A percentile compares a stretch with the other conserved stretches of the same genome.
These are phyloP conservation scores for Alopecurus myosuroides DNA, from an alignment of 176 grass and related monocot genomes.

Conservation along the genomic window DNA sequence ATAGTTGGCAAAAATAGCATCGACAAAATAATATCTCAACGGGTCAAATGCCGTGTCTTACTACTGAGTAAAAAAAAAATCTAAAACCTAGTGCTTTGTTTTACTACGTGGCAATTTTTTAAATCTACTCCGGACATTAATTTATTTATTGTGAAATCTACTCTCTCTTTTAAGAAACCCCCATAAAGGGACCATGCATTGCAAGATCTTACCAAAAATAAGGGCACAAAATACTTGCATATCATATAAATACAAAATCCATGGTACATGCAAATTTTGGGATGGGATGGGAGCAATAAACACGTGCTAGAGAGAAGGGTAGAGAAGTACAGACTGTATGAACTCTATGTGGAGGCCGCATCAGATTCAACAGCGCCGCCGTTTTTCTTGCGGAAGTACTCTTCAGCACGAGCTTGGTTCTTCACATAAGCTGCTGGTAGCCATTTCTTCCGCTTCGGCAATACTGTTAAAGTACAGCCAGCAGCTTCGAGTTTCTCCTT, in stretches of 20 bases:
- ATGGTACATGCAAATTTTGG: not conserved
- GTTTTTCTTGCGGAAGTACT: slow-evolving; percentile 84
- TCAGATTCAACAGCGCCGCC: slow-evolving; percentile 35
- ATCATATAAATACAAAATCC: slow-evolving; percentile 37
- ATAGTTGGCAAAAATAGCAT: not conserved
- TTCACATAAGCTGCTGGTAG: slow-evolving; percentile 74
- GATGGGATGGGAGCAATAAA: slow-evolving; percentile 6
- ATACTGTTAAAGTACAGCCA: slow-evolving; percentile 67
- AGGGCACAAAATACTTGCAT: not conserved
- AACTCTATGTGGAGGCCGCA: slow-evolving; percentile 16
- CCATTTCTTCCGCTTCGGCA: slow-evolving; percentile 96
- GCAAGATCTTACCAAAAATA: not conserved
- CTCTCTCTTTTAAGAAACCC: not conserved
- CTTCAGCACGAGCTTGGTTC: slow-evolving; percentile 82
- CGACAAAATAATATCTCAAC: not conserved
- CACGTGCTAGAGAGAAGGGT: slow-evolving; percentile 22
- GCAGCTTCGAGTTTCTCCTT: slow-evolving; percentile 90
- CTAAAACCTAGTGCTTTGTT: not conserved
- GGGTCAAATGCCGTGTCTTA: not conserved
- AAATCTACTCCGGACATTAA: not conserved
- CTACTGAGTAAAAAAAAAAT: not conserved
- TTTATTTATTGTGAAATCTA: not conserved
- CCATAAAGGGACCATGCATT: not conserved
- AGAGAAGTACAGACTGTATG: slow-evolving; percentile 26
- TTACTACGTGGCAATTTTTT: not conserved